Evolutionary conservation across 805 yeast genomes (phyloP).

Genomic region (Saccharomycodes ludwigii): DNA sequence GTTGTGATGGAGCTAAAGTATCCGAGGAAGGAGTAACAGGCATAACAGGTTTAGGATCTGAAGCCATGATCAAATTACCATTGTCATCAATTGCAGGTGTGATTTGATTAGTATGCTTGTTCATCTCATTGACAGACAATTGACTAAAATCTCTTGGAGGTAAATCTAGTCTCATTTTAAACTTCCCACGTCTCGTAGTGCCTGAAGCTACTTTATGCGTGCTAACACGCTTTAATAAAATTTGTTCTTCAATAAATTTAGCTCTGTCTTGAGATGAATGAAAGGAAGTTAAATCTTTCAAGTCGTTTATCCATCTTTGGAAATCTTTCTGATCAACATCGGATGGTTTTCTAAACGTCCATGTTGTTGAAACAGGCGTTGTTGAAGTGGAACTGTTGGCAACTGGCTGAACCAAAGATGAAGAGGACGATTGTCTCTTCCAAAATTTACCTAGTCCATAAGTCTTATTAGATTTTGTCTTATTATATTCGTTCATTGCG

Average conservation of each 20-base stretch:
- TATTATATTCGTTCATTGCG: neutral
- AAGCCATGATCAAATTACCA: slow-evolving; percentile 23
- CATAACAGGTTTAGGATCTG: slow-evolving; percentile 10
- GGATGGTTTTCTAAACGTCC: neutral
- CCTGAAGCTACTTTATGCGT: too few species aligned
- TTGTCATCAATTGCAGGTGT: slow-evolving; percentile 27
- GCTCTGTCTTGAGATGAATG: slow-evolving; percentile 38
- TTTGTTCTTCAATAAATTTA: slow-evolving; percentile 28
- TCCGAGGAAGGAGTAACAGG: neutral
- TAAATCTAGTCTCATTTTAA: slow-evolving; percentile 3
- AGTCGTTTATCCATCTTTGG: slow-evolving; percentile 41
- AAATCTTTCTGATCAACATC: slow-evolving; percentile 31
- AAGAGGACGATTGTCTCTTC: slow-evolving; percentile 1
- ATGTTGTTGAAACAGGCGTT: too few species aligned
- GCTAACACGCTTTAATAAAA: too few species aligned
- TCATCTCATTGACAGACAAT: neutral
- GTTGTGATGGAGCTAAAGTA: neutral
- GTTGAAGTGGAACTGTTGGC: too few species aligned
- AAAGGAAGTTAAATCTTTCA: slow-evolving; percentile 38
- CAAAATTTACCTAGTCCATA: slow-evolving; percentile 2
- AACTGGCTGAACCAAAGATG: neutral
- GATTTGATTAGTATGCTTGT: slow-evolving; percentile 6
- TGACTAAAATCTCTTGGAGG: slow-evolving; percentile 3
- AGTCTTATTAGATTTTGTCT: neutral
- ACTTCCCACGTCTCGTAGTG: neutral